Evolutionary conservation across 2,329 filamentous ascomycete species (phyloP).

Genomic region (Penicillium sp.): DNA sequence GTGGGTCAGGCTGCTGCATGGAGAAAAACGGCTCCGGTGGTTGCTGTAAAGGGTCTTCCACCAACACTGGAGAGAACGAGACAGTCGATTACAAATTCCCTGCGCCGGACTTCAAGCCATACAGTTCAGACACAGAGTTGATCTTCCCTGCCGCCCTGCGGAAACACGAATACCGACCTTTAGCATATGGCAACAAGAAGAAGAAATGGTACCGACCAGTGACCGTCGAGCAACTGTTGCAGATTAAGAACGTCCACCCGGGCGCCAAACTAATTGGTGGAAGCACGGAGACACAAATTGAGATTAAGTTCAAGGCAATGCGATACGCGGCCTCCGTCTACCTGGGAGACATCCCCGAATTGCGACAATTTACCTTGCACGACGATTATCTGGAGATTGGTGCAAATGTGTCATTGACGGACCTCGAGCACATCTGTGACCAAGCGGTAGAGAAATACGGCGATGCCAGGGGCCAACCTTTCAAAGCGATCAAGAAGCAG

Average conservation of each 20-base stretch:
- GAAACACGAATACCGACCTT: slow-evolving; percentile 69
- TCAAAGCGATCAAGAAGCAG: slow-evolving; percentile 85
- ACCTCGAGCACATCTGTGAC: slow-evolving; percentile 75
- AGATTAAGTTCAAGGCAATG: slow-evolving; percentile 95
- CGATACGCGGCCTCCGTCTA: slow-evolving; percentile 83
- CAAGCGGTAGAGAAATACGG: slow-evolving; percentile 75
- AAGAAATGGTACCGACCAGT: slow-evolving; percentile 91
- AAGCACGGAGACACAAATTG: slow-evolving; percentile 94
- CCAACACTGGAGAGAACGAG: slow-evolving; percentile 29
- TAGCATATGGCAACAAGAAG: slow-evolving; percentile 86
- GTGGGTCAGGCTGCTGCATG: slow-evolving; percentile 64
- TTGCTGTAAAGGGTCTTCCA: slow-evolving; percentile 59
- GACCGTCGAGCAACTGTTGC: slow-evolving; percentile 73
- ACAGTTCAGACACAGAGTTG: slow-evolving; percentile 84
- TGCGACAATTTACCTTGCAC: slow-evolving; percentile 70
- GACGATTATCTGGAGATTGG: slow-evolving; percentile 82
- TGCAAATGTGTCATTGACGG: slow-evolving; percentile 84
- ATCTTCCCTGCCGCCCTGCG: slow-evolving; percentile 84
- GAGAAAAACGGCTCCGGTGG: slow-evolving; percentile 49
- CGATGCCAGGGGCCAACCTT: slow-evolving; percentile 60
- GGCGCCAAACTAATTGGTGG: slow-evolving; percentile 90
- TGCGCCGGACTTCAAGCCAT: slow-evolving; percentile 84
- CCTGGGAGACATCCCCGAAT: slow-evolving; percentile 83
- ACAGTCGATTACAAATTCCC: slow-evolving; percentile 54
- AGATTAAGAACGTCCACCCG: slow-evolving; percentile 80